Conservation (phyloP, 768 basidiomycete species). For the Boletus subparvulus region DNA sequence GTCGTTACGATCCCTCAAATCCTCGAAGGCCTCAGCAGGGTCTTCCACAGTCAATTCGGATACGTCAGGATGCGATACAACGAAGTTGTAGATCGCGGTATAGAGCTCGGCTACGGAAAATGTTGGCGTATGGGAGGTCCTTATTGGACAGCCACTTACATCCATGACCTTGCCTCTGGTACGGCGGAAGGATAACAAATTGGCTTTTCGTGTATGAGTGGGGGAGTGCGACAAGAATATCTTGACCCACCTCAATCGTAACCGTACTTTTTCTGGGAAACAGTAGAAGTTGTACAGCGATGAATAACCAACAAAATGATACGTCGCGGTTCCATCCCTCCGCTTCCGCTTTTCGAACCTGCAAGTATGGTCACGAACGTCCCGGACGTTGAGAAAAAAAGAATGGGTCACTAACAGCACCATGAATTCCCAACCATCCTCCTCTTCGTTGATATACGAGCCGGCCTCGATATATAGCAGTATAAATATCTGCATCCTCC, state of each 20-base stretch:
- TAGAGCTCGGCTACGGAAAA: constrained; percentile 73
- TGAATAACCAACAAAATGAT: constrained; percentile 94
- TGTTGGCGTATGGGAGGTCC: neutral
- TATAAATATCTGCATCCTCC: constrained; percentile 92
- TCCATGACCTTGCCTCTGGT: constrained; percentile 87
- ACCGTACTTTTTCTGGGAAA: constrained; percentile 86
- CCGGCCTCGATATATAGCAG: constrained; percentile 94
- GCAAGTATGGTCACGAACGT: constrained; percentile 6
- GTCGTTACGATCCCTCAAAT: constrained; percentile 91
- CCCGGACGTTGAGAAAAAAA: neutral
- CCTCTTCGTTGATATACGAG: constrained; percentile 91
- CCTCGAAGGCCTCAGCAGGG: constrained; percentile 97
- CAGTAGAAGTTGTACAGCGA: constrained; percentile 95
- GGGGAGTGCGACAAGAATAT: neutral
- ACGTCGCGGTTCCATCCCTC: constrained; percentile 53
- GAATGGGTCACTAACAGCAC: constrained; percentile 58
- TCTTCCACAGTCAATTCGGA: constrained; percentile 98
- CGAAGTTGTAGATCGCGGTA: constrained; percentile 77
- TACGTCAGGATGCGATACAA: constrained; percentile 61
- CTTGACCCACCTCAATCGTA: constrained; percentile 73
- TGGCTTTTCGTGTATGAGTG: constrained; percentile 52
- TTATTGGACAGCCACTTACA: constrained; percentile 49
- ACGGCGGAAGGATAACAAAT: constrained; percentile 90
- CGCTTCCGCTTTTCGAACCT: constrained; percentile 87
- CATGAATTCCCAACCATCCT: constrained; percentile 92